Conservation (phyloP, 1,284 basidiomycete genomes). For the Trichosporon ovoides region DNA sequence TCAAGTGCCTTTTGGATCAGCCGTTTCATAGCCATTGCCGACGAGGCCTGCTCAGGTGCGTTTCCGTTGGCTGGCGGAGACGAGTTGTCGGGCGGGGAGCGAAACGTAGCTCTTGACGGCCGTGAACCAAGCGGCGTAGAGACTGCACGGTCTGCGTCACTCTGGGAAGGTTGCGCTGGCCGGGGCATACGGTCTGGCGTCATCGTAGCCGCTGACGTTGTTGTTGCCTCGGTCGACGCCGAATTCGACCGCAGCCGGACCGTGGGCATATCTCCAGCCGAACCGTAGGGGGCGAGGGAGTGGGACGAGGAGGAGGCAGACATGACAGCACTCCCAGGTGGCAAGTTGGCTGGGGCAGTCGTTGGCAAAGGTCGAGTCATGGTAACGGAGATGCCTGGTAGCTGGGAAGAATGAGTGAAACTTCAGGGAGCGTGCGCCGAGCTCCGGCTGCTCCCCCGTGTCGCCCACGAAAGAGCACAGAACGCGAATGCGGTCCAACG, state of each 20-base stretch:
- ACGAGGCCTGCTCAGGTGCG: background rate
- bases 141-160: background rate
- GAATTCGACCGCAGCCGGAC: conserved; percentile 16
- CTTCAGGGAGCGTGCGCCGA: no score
- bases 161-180: background rate
- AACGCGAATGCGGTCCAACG: no score
- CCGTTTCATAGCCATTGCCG: conserved; percentile 2
- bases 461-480: no score
- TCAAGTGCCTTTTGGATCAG: conserved; percentile 60
- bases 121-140: background rate
- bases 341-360: background rate
- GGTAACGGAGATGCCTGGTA: background rate
- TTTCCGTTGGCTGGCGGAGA: background rate
- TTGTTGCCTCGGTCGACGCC: background rate
- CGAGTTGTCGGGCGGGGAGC: background rate
- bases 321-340: background rate
- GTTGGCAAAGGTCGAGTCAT: conserved; percentile 8
- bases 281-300: conserved; percentile 1
- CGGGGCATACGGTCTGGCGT: background rate
- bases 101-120: background rate
- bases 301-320: conserved; percentile 10
- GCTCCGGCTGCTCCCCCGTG: no score
- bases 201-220: background rate
- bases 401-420: no score
- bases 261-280: conserved; percentile 1